phyloP scores from a whole-genome alignment of 305 asterid genomes.

The Withania somnifera region DNA sequence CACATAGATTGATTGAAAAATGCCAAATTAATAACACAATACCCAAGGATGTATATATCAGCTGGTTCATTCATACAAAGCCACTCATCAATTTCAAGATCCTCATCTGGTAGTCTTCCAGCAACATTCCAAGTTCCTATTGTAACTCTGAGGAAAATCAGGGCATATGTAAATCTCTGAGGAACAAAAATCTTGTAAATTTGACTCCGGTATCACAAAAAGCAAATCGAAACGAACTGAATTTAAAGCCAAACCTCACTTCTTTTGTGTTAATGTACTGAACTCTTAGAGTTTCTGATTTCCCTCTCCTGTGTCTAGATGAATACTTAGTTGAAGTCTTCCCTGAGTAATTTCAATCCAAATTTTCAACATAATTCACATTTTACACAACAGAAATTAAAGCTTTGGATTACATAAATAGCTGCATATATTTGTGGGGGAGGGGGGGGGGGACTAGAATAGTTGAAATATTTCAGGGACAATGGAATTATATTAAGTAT shows the following conservation, averaged over 20 bases:
- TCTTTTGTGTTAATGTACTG: conserved; percentile 82
- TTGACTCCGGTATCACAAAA: background rate
- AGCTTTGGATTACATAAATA: background rate
- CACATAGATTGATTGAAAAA: background rate
- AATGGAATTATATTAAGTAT: background rate
- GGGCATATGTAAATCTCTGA: background rate
- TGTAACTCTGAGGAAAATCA: conserved; percentile 40
- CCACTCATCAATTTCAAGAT: conserved; percentile 87
- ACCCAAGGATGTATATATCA: conserved; percentile 77
- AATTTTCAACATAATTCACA: conserved; percentile 8
- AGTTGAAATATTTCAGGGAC: background rate
- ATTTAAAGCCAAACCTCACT: conserved; percentile 64
- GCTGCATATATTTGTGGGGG: background rate
- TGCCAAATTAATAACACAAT: background rate
- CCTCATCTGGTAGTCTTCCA: conserved; percentile 58
- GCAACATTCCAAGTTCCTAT: conserved; percentile 95
- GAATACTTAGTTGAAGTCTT: conserved; percentile 27
- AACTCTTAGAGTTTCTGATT: conserved; percentile 69
- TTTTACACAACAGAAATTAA: background rate
- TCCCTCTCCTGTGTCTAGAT: conserved; percentile 67
- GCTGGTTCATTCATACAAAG: conserved; percentile 71
- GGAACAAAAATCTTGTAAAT: background rate
- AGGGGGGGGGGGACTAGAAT: background rate
- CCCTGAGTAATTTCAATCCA: conserved; percentile 30
- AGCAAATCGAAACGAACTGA: conserved; percentile 2